Evolutionary conservation across 768 basidiomycete genomes (phyloP).

Genomic region (Guyanaporus albipodus): DNA sequence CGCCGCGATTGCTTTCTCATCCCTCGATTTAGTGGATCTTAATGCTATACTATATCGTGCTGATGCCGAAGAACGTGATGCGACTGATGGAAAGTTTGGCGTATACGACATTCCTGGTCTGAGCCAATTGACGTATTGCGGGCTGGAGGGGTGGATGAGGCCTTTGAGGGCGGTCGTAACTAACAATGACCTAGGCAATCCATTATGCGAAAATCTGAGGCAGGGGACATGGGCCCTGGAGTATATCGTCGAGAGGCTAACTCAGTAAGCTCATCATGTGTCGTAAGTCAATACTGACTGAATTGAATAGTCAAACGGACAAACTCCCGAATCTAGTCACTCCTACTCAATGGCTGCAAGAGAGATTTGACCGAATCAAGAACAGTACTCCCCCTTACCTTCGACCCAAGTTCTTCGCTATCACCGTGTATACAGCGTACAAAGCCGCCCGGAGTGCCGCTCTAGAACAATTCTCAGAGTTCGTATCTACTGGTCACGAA

Average conservation of each 20-base stretch:
- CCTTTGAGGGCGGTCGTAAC: constrained; percentile 78
- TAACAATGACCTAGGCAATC: constrained; percentile 91
- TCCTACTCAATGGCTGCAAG: constrained; percentile 80
- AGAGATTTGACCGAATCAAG: constrained; percentile 83
- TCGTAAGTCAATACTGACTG: constrained; percentile 10
- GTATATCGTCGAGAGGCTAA: constrained; percentile 70
- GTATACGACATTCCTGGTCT: constrained; percentile 75
- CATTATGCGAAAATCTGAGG: constrained; percentile 83
- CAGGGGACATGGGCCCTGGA: constrained; percentile 91
- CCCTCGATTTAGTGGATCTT: constrained; percentile 80
- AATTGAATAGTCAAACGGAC: constrained; percentile 47
- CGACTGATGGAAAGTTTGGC: constrained; percentile 76
- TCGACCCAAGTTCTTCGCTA: constrained; percentile 94
- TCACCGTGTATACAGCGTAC: constrained; percentile 87
- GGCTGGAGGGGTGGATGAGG: constrained; percentile 97
- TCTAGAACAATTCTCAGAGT: constrained; percentile 85
- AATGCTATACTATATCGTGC: constrained; percentile 84
- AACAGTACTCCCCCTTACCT: constrained; percentile 75
- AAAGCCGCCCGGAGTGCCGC: constrained; percentile 82
- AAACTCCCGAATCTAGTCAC: constrained; percentile 63
- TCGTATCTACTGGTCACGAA: constrained; percentile 76
- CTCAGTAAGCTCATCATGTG: constrained; percentile 48
- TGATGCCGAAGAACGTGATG: constrained; percentile 90
- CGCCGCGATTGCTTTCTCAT: constrained; percentile 67
- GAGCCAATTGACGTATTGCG: constrained; percentile 83